Percentiles rank a stretch among this genome's conserved stretches.
Conservation (phyloP, 176 grass and related monocot species). For the Carex pumila region DNA sequence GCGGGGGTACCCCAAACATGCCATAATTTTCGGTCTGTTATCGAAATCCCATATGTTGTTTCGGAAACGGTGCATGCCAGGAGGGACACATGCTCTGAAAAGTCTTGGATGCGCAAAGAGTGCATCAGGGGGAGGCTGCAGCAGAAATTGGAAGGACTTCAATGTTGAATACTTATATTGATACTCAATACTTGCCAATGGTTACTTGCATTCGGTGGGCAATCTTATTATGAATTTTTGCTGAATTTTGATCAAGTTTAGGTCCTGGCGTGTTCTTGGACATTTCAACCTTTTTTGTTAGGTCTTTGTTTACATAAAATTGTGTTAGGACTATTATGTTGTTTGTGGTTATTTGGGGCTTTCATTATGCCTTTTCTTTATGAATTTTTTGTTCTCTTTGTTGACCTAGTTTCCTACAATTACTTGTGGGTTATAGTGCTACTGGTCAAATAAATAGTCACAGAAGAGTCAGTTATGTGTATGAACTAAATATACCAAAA, state of each 20-base stretch:
- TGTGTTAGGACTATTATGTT: neutral
- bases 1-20: conserved; percentile 67
- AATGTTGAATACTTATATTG: neutral
- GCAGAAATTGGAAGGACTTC: neutral
- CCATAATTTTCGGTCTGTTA: conserved; percentile 70
- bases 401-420: neutral
- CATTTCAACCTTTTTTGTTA: neutral
- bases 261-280: no score
- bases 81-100: conserved; percentile 94
- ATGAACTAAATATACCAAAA: neutral
- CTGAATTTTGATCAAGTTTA: neutral
- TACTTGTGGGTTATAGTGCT: neutral
- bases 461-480: neutral
- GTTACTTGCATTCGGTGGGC: neutral
- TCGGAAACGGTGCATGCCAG: conserved; percentile 96
- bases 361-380: neutral
- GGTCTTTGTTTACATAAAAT: neutral
- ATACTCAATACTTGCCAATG: neutral
- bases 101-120: conserved; percentile 94
- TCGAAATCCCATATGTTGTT: conserved; percentile 98
- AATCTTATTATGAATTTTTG: neutral
- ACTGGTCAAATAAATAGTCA: neutral
- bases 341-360: neutral
- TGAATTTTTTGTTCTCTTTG: neutral
- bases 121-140: conserved; percentile 90